Evolutionary conservation across 2,329 filamentous ascomycete species (phyloP), one percentile per base, ranked within the genome.

Genomic region (Ophiostoma sp.): DNA sequence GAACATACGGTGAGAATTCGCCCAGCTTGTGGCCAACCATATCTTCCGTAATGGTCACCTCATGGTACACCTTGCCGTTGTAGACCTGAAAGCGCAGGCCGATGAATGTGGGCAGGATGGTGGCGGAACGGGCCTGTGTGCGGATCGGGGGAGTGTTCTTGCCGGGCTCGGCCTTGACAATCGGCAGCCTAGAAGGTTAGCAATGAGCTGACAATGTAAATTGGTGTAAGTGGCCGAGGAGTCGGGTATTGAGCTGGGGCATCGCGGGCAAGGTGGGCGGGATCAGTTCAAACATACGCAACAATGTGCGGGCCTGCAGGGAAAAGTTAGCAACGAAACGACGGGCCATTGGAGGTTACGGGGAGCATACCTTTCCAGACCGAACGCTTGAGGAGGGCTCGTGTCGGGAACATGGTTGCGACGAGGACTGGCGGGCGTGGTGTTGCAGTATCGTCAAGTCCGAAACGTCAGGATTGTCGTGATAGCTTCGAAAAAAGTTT

Each of bases 1-100:
- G 17, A 67, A 87, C 92, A 77, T 86, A 97, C 93, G 87, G 83
- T 73, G 93, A 89, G 79, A 97, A 97, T 81, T 97, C 94, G 76
- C 94, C 94, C 75, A 97, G 84, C 82, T 97, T 97, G 80, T 95
- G 91, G 69, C 94, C 94, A 67, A 97, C 94, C 94, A 97, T 97
- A 77, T 97, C 92, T 79, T 97, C 94, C 20, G 93, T 96, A 73
- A 97, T 91, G 74, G 84, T 85, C 69, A 97, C 85, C 75, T 95
- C 91, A 75, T 90, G 82, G 80, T 97, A 97, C 41, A 86, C 86
- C 83, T 95, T 96, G 76, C 94, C 94, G 79, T 97, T 96, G 82
- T 97, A 90, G 72, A 97, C 87, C 80, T 94, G 90, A 80, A 97
- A 97, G 78, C 88, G 89, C 76, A 96, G 83, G 17, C 93, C 93